phyloP scores from a whole-genome alignment of 768 basidiomycete species.

The Lyophyllum decastes region DNA sequence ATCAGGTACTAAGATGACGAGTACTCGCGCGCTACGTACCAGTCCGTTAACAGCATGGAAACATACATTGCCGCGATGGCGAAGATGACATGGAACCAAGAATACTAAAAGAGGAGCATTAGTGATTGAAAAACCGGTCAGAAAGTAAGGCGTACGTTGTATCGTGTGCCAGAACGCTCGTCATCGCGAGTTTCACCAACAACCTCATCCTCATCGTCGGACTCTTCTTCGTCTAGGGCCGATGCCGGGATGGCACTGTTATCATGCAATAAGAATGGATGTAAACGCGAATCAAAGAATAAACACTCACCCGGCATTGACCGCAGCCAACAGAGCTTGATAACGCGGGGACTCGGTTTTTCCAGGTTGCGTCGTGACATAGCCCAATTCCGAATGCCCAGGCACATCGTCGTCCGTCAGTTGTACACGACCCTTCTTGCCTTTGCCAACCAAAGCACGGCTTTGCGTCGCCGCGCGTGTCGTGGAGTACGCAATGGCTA shows the following conservation, averaged over 20 bases:
- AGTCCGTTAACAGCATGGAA: slow-evolving; percentile 94
- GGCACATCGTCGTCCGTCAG: slow-evolving; percentile 56
- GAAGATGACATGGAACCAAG: slow-evolving; percentile 99
- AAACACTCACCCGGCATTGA: slow-evolving; percentile 82
- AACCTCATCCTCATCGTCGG: slow-evolving; percentile 75
- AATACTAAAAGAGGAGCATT: slow-evolving; percentile 59
- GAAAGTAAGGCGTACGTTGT: slow-evolving; percentile 65
- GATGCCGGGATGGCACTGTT: slow-evolving; percentile 89
- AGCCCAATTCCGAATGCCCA: slow-evolving; percentile 66
- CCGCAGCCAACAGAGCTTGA: slow-evolving; percentile 92
- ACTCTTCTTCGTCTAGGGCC: slow-evolving; percentile 79
- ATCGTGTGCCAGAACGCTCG: slow-evolving; percentile 90
- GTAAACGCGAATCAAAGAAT: not conserved
- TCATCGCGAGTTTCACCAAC: slow-evolving; percentile 84
- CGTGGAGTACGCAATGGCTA: slow-evolving; percentile 98
- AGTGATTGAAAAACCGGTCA: not conserved
- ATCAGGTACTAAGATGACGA: not conserved
- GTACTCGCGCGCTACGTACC: slow-evolving; percentile 54
- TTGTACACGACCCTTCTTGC: slow-evolving; percentile 64
- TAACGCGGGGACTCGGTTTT: slow-evolving; percentile 87
- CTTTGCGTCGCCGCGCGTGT: slow-evolving; percentile 95
- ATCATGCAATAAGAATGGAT: not conserved
- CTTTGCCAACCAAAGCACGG: slow-evolving; percentile 80
- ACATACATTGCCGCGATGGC: slow-evolving; percentile 97
- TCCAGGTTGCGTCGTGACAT: slow-evolving; percentile 83